Evolutionary conservation across 768 basidiomycete genomes (phyloP).

Genomic region (Tricholoma matsutake): DNA sequence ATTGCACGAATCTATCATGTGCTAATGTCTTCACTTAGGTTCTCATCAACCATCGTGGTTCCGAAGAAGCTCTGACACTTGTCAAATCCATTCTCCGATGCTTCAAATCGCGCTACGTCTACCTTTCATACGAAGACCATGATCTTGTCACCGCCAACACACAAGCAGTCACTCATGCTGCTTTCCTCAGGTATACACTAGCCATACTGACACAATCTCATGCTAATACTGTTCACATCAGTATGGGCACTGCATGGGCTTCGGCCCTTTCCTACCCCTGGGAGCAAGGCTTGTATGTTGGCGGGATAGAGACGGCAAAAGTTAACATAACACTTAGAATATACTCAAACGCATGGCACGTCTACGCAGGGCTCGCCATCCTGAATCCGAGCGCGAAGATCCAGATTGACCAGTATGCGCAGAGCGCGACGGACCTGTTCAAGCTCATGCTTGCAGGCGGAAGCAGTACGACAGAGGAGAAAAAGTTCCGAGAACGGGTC

Average conservation of each 20-base stretch:
- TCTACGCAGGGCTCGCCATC: slow-evolving; percentile 98
- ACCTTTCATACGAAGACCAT: slow-evolving; percentile 95
- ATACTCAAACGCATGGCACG: slow-evolving; percentile 97
- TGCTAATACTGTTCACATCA: slow-evolving; percentile 28
- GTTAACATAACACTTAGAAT: slow-evolving; percentile 96
- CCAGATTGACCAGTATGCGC: slow-evolving; percentile 91
- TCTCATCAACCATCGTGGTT: slow-evolving; percentile 82
- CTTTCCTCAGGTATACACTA: slow-evolving; percentile 77
- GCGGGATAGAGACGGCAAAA: slow-evolving; percentile 97
- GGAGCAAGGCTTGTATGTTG: slow-evolving; percentile 93
- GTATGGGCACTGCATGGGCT: slow-evolving; percentile 98
- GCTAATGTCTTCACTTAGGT: slow-evolving; percentile 47
- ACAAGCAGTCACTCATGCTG: slow-evolving; percentile 97
- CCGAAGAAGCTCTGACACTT: slow-evolving; percentile 64
- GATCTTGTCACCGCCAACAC: slow-evolving; percentile 97
- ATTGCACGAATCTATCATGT: neutral
- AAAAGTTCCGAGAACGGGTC: slow-evolving; percentile 63
- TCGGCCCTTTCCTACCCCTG: slow-evolving; percentile 79
- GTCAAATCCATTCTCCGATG: slow-evolving; percentile 83
- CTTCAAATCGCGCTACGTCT: slow-evolving; percentile 82
- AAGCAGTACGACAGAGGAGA: slow-evolving; percentile 33
- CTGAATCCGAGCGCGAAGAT: slow-evolving; percentile 86
- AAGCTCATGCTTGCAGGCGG: slow-evolving; percentile 85
- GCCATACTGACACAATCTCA: neutral
- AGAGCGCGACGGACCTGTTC: slow-evolving; percentile 83